Base-by-base conservation (phyloP, 169 alveolate genomes). In the Miamiensis avidus region DNA sequence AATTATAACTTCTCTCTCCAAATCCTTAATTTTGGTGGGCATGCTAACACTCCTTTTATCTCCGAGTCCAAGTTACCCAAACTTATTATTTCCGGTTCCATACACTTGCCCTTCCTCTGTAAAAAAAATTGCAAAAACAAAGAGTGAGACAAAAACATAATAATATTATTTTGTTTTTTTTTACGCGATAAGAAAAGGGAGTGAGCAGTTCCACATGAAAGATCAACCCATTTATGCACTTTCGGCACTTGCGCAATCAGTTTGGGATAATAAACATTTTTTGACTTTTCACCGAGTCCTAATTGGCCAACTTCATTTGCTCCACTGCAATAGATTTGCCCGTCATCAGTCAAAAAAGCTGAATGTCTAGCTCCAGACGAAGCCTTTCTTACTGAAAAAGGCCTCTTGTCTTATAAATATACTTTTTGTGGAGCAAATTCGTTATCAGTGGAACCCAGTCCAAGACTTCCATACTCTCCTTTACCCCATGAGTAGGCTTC, bases 401-500 rank as follows among this genome's bases (percentile, higher is more conserved):
- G 65, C 32, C 27, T 49, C n/a, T 29, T 31, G 1, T 32, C 75
- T 49, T 83, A 76, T 64, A 84, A 64, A 25, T 31, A 4, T 11
- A 89, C 76, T 26, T 78, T 74, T 4, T 32, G 65, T 0, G 93
- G 91, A 4, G 77, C 64, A 72, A n/a, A 86, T 31, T 82, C 73
- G 78, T 65, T 74, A 0, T 73, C 65, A 34, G 34, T 29, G 4
- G 65, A 29, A 26, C 88, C 87, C 0, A 65, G 6, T n/a, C 93
- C 93, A 65, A 89, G 74, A 25, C 74, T 78, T 29, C 93, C 93
- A 26, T 30, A 69, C 29, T 76, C 74, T 0, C 85, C 87, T 74
- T 78, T 29, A 26, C 94, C 94, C 94, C 94, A 91, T 11, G 90
- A 72, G 75, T 85, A 91, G 0, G 87, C 85, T n/a, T 88, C 92